These are phyloP conservation scores for Helianthus annuus DNA, from an alignment of 129 eudicot genomes.

Conservation along the genomic window DNA sequence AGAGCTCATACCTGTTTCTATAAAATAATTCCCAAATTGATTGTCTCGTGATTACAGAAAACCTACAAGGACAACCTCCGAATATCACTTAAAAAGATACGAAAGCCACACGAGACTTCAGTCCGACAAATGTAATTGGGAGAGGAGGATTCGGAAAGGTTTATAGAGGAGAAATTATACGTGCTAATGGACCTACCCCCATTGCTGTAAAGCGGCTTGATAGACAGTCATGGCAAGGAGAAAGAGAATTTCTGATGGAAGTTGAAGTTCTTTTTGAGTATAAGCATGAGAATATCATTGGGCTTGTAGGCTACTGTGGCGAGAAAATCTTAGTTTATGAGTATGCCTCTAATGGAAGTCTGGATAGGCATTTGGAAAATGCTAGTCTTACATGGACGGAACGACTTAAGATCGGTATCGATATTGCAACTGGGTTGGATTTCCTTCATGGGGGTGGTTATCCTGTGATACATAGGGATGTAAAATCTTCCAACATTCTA, in stretches of 20 bases:
- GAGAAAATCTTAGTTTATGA: not conserved
- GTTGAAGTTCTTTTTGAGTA: slow-evolving; percentile 4
- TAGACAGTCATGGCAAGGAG: not conserved
- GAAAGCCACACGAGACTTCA: not conserved
- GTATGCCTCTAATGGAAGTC: slow-evolving; percentile 5
- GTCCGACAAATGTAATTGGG: not conserved
- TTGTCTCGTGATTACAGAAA: not conserved
- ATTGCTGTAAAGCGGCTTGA: not conserved
- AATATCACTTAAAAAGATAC: slow-evolving; percentile 3
- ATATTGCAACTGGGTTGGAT: not conserved
- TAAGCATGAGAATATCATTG: slow-evolving; percentile 2
- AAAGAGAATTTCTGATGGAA: not conserved
- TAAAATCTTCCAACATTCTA: not conserved
- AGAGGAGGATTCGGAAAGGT: not conserved
- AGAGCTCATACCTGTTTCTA: too few relatives aligned
- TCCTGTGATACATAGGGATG: not conserved
- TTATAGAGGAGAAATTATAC: not conserved
- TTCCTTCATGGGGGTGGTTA: not conserved
- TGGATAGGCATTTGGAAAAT: not conserved
- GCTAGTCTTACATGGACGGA: not conserved
- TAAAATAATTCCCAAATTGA: not conserved
- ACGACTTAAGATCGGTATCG: not conserved
- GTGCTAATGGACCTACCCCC: not conserved
- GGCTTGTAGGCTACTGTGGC: slow-evolving; percentile 2
- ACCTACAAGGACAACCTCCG: not conserved